Percentiles rank a stretch among this genome's conserved stretches.
Evolutionary conservation across 2,329 filamentous ascomycete genomes (phyloP).

Genomic region (Fusarium abutilonis): DNA sequence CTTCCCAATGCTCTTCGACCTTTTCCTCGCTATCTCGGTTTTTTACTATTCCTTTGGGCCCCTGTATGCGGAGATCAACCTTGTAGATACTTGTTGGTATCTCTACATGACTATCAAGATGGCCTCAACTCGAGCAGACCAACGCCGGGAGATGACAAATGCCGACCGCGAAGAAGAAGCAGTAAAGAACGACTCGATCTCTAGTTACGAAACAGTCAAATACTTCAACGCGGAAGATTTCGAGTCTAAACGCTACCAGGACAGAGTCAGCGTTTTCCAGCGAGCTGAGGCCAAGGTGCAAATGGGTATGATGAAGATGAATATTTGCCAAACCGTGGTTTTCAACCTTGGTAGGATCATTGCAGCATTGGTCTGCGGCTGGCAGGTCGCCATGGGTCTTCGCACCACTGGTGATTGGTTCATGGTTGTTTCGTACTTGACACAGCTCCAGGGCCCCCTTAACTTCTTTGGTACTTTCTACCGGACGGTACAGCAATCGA

Average conservation of each 20-base stretch:
- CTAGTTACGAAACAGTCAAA: conserved; percentile 96
- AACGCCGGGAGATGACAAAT: conserved; percentile 93
- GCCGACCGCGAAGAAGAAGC: conserved; percentile 94
- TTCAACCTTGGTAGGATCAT: conserved; percentile 81
- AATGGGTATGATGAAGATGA: conserved; percentile 81
- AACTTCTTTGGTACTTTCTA: conserved; percentile 97
- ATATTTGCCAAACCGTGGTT: conserved; percentile 81
- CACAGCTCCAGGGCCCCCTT: conserved; percentile 80
- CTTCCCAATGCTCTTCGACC: conserved; percentile 91
- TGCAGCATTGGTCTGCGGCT: conserved; percentile 77
- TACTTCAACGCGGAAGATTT: conserved; percentile 88
- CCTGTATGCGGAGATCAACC: conserved; percentile 89
- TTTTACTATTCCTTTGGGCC: conserved; percentile 73
- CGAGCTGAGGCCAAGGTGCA: conserved; percentile 79
- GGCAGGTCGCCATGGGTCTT: conserved; percentile 75
- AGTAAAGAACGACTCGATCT: conserved; percentile 98
- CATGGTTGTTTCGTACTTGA: conserved; percentile 77
- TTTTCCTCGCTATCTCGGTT: conserved; percentile 80
- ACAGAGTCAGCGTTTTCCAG: conserved; percentile 77
- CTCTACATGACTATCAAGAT: conserved; percentile 96
- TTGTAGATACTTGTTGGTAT: conserved; percentile 94
- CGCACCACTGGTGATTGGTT: conserved; percentile 77
- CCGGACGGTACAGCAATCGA: conserved; percentile 91
- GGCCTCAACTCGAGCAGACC: conserved; percentile 91
- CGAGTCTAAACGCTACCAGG: conserved; percentile 77